Evolutionary conservation across 495 filamentous ascomycete genomes (phyloP).

Genomic region (Penicillium samsonianum): DNA sequence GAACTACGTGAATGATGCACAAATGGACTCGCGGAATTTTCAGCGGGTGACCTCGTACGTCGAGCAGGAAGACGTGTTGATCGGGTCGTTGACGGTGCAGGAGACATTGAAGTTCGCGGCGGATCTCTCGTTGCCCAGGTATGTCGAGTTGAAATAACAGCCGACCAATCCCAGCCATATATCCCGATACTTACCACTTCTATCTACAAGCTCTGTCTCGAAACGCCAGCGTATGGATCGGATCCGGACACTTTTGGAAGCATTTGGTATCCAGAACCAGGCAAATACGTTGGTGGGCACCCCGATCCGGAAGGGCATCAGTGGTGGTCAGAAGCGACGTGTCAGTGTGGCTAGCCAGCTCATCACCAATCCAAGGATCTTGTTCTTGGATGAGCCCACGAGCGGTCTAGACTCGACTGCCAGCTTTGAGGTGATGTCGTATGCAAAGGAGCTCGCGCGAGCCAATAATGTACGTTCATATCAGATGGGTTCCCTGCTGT

Average conservation of each 20-base stretch:
- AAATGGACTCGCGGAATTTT: conserved; percentile 32
- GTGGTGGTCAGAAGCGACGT: conserved; percentile 77
- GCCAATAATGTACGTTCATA: conserved; percentile 58
- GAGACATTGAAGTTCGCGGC: conserved; percentile 76
- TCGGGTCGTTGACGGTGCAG: conserved; percentile 72
- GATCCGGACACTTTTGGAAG: conserved; percentile 56
- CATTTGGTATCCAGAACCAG: conserved; percentile 66
- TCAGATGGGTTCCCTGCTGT: neutral
- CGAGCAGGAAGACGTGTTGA: conserved; percentile 82
- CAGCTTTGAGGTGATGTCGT: conserved; percentile 67
- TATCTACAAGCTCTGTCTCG: conserved; percentile 31
- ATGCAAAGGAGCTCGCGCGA: conserved; percentile 61
- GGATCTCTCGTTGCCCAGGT: conserved; percentile 59
- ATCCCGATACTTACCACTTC: neutral
- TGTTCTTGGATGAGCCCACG: conserved; percentile 83
- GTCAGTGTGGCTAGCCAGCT: conserved; percentile 77
- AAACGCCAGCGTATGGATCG: conserved; percentile 54
- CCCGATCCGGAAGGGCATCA: conserved; percentile 75
- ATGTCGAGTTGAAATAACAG: conserved; percentile 7
- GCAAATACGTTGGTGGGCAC: conserved; percentile 71
- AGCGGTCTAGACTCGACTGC: conserved; percentile 74
- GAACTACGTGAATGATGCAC: conserved; percentile 59
- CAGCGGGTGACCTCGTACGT: conserved; percentile 67
- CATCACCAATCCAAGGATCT: conserved; percentile 73
- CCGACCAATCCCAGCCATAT: neutral